Conservation (phyloP, 139 green algal genomes). For the Micromonas pusilla region DNA sequence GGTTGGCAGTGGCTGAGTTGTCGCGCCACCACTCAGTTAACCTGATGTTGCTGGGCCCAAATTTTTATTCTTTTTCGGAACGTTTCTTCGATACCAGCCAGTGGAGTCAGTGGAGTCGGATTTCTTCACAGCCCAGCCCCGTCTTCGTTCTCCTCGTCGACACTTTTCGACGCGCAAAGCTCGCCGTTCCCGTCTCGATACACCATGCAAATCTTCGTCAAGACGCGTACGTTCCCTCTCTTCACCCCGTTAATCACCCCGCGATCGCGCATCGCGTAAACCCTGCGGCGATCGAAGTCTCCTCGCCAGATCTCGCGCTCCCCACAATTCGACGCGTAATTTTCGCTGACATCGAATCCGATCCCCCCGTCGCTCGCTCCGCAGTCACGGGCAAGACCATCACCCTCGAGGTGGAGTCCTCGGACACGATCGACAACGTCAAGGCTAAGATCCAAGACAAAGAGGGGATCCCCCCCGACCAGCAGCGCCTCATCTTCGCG, state of each 20-base stretch:
- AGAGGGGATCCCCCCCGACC: constrained; percentile 44
- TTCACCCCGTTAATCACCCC: no score
- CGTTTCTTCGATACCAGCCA: no score
- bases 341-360: constrained; percentile 66
- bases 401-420: constrained; percentile 71
- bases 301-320: no score
- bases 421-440: constrained; percentile 48
- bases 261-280: no score
- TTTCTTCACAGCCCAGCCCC: neutral
- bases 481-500: constrained; percentile 44
- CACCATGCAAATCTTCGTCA: constrained; percentile 34
- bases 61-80: neutral
- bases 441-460: constrained; percentile 73
- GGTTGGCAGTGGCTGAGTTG: no score
- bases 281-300: no score
- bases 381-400: constrained; percentile 85
- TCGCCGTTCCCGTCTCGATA: no score
- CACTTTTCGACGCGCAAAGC: neutral
- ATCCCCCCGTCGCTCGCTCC: constrained; percentile 68
- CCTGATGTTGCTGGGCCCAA: no score
- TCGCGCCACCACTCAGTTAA: no score
- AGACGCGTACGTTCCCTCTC: constrained; percentile 28
- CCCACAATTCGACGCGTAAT: no score
- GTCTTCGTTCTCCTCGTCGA: neutral
- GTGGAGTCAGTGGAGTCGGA: no score